These are phyloP conservation scores for Rhodotorula glutinis DNA, from an alignment of 1,284 basidiomycete species.

Conservation along the genomic window DNA sequence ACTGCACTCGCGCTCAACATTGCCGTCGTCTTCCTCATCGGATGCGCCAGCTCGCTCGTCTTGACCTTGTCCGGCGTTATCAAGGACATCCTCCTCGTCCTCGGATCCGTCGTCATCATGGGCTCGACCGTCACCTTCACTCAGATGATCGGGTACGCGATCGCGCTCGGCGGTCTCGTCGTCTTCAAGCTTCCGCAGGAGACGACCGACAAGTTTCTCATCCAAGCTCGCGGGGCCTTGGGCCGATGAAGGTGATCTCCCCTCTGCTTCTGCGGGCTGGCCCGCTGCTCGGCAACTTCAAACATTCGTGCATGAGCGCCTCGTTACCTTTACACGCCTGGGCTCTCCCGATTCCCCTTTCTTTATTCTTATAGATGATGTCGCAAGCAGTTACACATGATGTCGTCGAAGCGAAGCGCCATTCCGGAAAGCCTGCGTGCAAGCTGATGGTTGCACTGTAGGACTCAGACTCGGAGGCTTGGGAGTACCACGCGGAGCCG, in stretches of 20 bases:
- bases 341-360: too few relatives aligned
- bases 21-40: conserved; percentile 52
- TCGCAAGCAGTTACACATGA: too few relatives aligned
- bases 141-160: conserved; percentile 44
- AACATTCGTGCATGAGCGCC: too few relatives aligned
- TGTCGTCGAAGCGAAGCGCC: too few relatives aligned
- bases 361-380: too few relatives aligned
- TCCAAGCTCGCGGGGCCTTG: conserved; percentile 16
- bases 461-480: too few relatives aligned
- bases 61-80: conserved; percentile 50
- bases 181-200: conserved; percentile 33
- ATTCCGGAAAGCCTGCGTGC: too few relatives aligned
- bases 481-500: too few relatives aligned
- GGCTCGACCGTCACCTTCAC: conserved; percentile 51
- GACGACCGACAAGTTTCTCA: conserved; percentile 34
- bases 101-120: conserved; percentile 51
- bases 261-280: too few relatives aligned
- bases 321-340: too few relatives aligned
- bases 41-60: conserved; percentile 50
- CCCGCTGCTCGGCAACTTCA: too few relatives aligned
- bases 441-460: too few relatives aligned
- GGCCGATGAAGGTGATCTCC: conserved; percentile 7
- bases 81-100: conserved; percentile 53
- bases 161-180: conserved; percentile 15
- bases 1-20: conserved; percentile 54